These are phyloP conservation scores for Solanum paucissectum DNA, from an alignment of 257 asterid genomes.

Conservation along the genomic window DNA sequence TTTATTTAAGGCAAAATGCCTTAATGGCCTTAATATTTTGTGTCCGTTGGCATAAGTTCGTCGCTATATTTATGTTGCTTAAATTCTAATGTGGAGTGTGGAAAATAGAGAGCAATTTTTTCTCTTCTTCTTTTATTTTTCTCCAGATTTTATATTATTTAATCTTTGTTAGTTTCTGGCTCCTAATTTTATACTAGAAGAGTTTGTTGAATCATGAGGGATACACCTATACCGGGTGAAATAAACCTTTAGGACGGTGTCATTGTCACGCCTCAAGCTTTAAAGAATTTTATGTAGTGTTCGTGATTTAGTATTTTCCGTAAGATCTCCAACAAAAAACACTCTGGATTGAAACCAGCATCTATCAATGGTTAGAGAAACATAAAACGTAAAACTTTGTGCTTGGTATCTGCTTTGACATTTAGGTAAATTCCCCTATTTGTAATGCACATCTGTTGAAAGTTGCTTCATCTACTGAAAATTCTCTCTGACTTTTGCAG, in stretches of 20 bases:
- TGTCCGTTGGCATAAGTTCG: not conserved
- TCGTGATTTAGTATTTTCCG: not conserved
- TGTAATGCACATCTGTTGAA: not conserved
- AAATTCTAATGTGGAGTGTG: not conserved
- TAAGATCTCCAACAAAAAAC: not conserved
- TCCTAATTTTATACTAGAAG: not conserved
- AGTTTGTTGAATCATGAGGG: not conserved
- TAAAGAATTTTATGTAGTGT: not conserved
- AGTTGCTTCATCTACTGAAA: not conserved
- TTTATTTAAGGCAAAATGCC: not conserved
- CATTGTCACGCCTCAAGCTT: not conserved
- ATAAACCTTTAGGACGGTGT: not conserved
- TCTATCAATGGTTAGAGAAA: not conserved
- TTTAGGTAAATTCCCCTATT: not conserved
- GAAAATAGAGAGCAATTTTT: not conserved
- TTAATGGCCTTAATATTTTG: not conserved
- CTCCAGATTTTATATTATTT: too few relatives aligned
- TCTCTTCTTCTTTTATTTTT: not conserved
- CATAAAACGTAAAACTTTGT: not conserved
- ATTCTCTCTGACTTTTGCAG: conserved; percentile 40
- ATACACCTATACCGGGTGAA: not conserved
- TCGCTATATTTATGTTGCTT: not conserved
- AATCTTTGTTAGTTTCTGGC: not conserved
- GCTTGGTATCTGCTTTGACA: not conserved
- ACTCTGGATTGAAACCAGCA: not conserved